Conservation (phyloP, 805 yeast species). For the Teunomyces pallodes region DNA sequence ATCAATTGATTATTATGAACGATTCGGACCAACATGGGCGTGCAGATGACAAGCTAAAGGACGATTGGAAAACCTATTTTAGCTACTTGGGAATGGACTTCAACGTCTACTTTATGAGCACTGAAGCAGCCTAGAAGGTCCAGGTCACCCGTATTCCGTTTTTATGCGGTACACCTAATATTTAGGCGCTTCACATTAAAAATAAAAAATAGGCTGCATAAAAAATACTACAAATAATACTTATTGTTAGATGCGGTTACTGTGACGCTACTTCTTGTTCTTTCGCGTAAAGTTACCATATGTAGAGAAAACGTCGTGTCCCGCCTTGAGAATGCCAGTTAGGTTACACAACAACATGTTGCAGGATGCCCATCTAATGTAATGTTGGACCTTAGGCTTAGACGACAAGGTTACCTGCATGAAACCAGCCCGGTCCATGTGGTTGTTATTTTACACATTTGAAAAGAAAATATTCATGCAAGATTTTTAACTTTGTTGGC, state of each 20-base stretch:
- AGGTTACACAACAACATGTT: background rate
- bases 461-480: background rate
- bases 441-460: background rate
- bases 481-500: background rate
- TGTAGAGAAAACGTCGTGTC: background rate
- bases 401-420: background rate
- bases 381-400: background rate
- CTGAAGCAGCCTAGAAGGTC: constrained; percentile 1
- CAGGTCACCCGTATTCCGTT: background rate
- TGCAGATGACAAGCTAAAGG: background rate
- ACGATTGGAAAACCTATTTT: constrained; percentile 2
- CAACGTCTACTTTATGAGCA: constrained; percentile 3
- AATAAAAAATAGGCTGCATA: background rate
- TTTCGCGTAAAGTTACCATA: background rate
- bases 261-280: background rate
- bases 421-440: background rate
- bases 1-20: constrained; percentile 6
- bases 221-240: background rate
- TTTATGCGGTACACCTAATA: constrained; percentile 1
- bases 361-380: background rate
- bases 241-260: background rate
- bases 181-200: background rate
- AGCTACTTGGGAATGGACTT: background rate
- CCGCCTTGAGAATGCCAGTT: background rate
- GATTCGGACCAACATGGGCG: constrained; percentile 2